Evolutionary conservation across 305 asterid species (phyloP).

Genomic region (Ilex paraguariensis): DNA sequence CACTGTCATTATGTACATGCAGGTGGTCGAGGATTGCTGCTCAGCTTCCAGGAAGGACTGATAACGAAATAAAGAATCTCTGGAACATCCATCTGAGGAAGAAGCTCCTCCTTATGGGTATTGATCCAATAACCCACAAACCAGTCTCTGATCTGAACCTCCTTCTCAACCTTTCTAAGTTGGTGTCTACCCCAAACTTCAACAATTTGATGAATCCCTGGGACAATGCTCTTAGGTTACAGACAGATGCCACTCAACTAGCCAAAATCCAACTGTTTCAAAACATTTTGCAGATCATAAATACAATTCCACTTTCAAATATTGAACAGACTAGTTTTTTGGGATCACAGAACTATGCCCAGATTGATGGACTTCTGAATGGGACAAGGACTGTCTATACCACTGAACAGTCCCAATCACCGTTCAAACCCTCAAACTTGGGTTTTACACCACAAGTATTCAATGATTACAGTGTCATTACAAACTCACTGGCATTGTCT

Average conservation of each 20-base stretch:
- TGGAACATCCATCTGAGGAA: constrained; percentile 19
- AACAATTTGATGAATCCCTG: constrained; percentile 7
- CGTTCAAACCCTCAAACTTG: no score
- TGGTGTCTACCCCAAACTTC: not conserved
- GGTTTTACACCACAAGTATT: no score
- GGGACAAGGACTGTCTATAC: not conserved
- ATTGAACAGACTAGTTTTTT: constrained; percentile 2
- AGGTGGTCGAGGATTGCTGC: constrained; percentile 24
- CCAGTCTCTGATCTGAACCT: constrained; percentile 1
- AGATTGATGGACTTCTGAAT: not conserved
- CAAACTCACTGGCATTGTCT: no score
- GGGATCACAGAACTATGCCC: not conserved
- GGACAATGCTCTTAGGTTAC: constrained; percentile 8
- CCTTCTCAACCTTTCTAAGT: constrained; percentile 7
- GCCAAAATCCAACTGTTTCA: constrained; percentile 13
- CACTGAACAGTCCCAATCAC: no score
- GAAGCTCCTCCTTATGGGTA: constrained; percentile 11
- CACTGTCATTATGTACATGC: not conserved
- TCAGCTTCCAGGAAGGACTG: constrained; percentile 19
- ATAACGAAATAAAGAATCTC: constrained; percentile 20
- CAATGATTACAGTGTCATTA: no score
- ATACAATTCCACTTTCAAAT: constrained; percentile 6
- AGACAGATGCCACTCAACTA: constrained; percentile 7
- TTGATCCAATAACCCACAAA: constrained; percentile 13
- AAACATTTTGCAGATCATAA: constrained; percentile 8